Conservation (phyloP, 805 yeast species). For the Candida silvicultrix region DNA sequence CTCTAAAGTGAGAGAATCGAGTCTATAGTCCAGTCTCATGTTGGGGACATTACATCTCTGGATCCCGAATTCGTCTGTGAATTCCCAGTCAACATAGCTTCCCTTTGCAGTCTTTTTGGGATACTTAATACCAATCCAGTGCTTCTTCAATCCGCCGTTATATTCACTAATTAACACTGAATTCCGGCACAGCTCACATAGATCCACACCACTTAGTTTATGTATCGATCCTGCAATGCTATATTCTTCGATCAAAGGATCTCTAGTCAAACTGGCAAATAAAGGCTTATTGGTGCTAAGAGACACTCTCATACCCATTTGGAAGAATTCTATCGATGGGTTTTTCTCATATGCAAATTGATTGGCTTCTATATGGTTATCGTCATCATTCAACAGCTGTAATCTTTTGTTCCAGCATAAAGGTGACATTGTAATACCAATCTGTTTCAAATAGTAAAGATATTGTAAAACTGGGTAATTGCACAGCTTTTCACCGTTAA, state of each 20-base stretch:
- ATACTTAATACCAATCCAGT: constrained; percentile 23
- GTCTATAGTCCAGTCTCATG: constrained; percentile 21
- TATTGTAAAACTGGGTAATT: constrained; percentile 21
- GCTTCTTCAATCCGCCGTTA: constrained; percentile 16
- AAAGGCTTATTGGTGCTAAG: constrained; percentile 21
- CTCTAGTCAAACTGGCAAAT: constrained; percentile 20
- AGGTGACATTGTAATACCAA: constrained; percentile 24
- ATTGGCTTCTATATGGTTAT: constrained; percentile 5
- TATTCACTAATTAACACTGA: constrained; percentile 22
- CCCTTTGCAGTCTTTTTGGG: background rate
- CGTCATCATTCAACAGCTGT: constrained; percentile 19
- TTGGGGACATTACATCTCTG: constrained; percentile 23
- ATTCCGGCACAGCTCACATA: constrained; percentile 22
- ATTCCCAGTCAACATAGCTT: constrained; percentile 5
- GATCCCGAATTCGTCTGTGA: constrained; percentile 18
- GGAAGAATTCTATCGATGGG: constrained; percentile 20
- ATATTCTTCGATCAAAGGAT: constrained; percentile 24
- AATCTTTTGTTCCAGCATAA: constrained; percentile 23
- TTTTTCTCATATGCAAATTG: constrained; percentile 11
- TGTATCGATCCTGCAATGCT: constrained; percentile 21
- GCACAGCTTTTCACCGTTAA: constrained; percentile 19
- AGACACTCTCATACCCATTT: constrained; percentile 18
- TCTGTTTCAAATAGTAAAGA: constrained; percentile 21
- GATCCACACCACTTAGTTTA: constrained; percentile 19
- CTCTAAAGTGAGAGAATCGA: constrained; percentile 16